phyloP scores from a whole-genome alignment of 208 protist species.

The Leishmania mexicana region DNA sequence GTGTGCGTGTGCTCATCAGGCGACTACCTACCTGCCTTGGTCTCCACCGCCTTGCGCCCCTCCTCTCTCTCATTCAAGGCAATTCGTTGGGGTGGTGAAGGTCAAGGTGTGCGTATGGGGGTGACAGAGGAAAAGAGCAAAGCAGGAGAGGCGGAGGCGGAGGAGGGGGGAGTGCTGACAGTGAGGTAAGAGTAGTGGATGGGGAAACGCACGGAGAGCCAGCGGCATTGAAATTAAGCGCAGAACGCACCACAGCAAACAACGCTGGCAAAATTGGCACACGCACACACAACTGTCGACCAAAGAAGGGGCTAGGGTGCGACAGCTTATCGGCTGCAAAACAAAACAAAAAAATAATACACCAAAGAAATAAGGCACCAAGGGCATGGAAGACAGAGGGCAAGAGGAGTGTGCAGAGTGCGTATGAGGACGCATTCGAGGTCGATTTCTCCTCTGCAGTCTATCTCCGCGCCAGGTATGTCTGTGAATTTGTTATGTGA shows the following conservation, averaged over 20 bases:
- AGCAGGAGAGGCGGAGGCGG: too few relatives aligned
- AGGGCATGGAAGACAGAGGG: background rate
- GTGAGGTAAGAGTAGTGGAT: background rate
- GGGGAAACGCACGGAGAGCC: background rate
- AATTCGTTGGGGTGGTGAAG: background rate
- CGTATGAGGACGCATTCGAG: background rate
- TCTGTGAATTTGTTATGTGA: background rate
- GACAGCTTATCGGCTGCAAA: too few relatives aligned
- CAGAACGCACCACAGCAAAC: background rate
- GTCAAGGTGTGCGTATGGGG: background rate
- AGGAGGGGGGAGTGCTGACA: background rate
- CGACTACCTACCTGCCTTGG: background rate
- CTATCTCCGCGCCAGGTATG: background rate
- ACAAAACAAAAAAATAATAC: background rate
- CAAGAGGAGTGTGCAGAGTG: background rate
- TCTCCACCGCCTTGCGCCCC: background rate
- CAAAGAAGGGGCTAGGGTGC: too few relatives aligned
- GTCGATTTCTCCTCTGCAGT: background rate
- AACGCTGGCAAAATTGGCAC: too few relatives aligned
- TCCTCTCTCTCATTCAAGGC: background rate
- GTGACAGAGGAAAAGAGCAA: background rate
- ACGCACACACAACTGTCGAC: background rate
- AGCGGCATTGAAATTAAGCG: background rate
- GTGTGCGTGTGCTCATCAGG: background rate
- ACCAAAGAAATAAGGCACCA: background rate